Conservation (phyloP, 2,329 filamentous ascomycete genomes). For the Parastagonospora nodorum region DNA sequence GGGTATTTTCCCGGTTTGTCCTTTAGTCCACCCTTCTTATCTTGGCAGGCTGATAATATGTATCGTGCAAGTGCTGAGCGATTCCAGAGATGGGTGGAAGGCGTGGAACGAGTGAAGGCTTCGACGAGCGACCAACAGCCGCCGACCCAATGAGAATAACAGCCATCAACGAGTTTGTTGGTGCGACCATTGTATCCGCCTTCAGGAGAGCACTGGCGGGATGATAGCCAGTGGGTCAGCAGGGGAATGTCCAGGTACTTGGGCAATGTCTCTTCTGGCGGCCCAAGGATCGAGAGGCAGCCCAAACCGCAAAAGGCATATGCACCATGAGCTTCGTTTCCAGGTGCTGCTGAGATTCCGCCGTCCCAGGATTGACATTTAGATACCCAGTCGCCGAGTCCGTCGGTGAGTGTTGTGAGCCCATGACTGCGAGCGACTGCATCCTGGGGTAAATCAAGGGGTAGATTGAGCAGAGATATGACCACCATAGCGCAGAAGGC, state of each 20-base stretch:
- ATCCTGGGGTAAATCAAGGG: constrained; percentile 75
- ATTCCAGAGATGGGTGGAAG: constrained; percentile 65
- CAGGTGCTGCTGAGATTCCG: constrained; percentile 84
- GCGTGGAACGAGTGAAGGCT: constrained; percentile 61
- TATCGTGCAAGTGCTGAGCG: constrained; percentile 86
- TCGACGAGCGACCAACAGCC: constrained; percentile 92
- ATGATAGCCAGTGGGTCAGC: constrained; percentile 85
- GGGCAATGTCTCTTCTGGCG: constrained; percentile 74
- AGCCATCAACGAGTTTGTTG: constrained; percentile 97
- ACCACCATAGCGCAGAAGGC: constrained; percentile 90
- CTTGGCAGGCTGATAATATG: constrained; percentile 85
- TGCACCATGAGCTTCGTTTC: constrained; percentile 90
- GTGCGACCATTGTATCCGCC: constrained; percentile 92
- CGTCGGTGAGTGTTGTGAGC: constrained; percentile 69
- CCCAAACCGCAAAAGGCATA: constrained; percentile 95
- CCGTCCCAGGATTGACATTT: constrained; percentile 95
- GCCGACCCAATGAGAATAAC: constrained; percentile 98
- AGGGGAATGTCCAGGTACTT: constrained; percentile 77
- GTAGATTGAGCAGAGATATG: constrained; percentile 81
- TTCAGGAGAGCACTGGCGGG: constrained; percentile 87
- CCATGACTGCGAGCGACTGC: constrained; percentile 70
- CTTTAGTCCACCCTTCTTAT: constrained; percentile 78
- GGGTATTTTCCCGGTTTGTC: constrained; percentile 91
- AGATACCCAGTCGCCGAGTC: constrained; percentile 78
- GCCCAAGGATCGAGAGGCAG: constrained; percentile 82